Evolutionary conservation across 2,329 filamentous ascomycete genomes (phyloP).

Genomic region (Pseudocercospora eumusae): DNA sequence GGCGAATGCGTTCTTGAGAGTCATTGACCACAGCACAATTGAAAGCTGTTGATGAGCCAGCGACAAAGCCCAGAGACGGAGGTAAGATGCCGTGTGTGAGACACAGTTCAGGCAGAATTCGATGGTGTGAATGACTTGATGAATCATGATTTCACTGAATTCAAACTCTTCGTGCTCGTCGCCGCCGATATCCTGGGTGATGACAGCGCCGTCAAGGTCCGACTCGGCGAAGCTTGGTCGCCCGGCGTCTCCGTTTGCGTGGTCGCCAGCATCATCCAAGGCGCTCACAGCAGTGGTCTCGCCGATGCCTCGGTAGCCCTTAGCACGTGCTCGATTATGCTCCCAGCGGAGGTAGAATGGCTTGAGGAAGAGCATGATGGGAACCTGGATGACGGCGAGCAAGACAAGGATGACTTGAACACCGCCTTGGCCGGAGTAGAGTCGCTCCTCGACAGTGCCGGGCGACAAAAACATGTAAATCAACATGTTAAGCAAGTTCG

Average conservation of each 20-base stretch:
- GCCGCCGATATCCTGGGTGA: slow-evolving; percentile 79
- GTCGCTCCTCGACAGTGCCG: slow-evolving; percentile 68
- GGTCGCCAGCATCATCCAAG: slow-evolving; percentile 82
- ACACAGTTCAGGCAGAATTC: slow-evolving; percentile 99
- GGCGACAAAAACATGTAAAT: slow-evolving; percentile 99
- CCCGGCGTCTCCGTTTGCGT: slow-evolving; percentile 60
- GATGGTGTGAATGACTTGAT: slow-evolving; percentile 98
- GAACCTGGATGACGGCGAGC: slow-evolving; percentile 82
- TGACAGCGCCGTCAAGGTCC: slow-evolving; percentile 83
- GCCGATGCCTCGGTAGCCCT: slow-evolving; percentile 90
- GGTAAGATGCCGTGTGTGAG: slow-evolving; percentile 96
- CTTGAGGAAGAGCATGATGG: slow-evolving; percentile 89
- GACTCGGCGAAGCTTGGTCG: slow-evolving; percentile 67
- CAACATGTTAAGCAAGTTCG: slow-evolving; percentile 94
- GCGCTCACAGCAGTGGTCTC: slow-evolving; percentile 87
- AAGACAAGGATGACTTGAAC: slow-evolving; percentile 80
- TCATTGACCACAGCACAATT: slow-evolving; percentile 96
- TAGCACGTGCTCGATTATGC: slow-evolving; percentile 81
- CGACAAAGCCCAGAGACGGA: slow-evolving; percentile 96
- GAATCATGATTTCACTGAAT: slow-evolving; percentile 96
- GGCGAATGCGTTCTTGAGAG: slow-evolving; percentile 73
- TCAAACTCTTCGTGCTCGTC: slow-evolving; percentile 96
- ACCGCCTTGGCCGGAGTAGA: slow-evolving; percentile 74
- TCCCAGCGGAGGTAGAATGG: slow-evolving; percentile 93
- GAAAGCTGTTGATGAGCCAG: slow-evolving; percentile 97